Evolutionary conservation across 192 early-diverging fungal genomes (phyloP).

Genomic region (Backusella tuberculispora): DNA sequence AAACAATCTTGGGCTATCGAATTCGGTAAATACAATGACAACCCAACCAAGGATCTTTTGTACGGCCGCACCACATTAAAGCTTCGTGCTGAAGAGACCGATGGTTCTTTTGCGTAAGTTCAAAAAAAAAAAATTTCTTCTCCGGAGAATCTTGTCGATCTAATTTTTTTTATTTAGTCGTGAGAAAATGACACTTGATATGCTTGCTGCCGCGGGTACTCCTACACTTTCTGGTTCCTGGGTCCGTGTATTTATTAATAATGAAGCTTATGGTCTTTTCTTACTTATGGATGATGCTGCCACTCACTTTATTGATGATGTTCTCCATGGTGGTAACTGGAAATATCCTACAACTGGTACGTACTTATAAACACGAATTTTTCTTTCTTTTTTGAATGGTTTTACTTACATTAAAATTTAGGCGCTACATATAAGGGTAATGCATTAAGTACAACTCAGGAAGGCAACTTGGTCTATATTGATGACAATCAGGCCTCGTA

Average conservation of each 20-base stretch:
- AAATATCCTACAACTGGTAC: slow-evolving; percentile 18
- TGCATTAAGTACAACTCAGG: slow-evolving; percentile 21
- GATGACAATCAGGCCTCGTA: slow-evolving; percentile 24
- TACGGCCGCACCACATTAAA: slow-evolving; percentile 48
- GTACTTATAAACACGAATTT: not conserved
- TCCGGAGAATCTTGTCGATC: slow-evolving; percentile 36
- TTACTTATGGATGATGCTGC: slow-evolving; percentile 50
- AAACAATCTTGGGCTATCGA: slow-evolving; percentile 54
- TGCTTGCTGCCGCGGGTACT: slow-evolving; percentile 47
- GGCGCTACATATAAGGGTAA: slow-evolving; percentile 37
- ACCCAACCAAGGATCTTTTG: slow-evolving; percentile 22
- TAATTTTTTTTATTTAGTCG: slow-evolving; percentile 44
- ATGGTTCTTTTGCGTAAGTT: slow-evolving; percentile 41
- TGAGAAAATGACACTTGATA: slow-evolving; percentile 49
- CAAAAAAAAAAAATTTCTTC: not conserved
- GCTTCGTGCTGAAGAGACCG: slow-evolving; percentile 51
- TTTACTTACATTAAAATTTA: not conserved
- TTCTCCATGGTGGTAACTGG: slow-evolving; percentile 27
- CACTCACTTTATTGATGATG: slow-evolving; percentile 30
- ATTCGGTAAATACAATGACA: slow-evolving; percentile 44
- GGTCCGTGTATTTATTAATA: slow-evolving; percentile 52
- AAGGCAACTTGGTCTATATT: slow-evolving; percentile 37
- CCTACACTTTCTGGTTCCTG: slow-evolving; percentile 47
- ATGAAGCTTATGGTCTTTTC: slow-evolving; percentile 46
- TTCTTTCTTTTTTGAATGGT: not conserved